Evolutionary conservation across 2,329 filamentous ascomycete genomes (phyloP).

Genomic region (Sclerotinia subarctica): DNA sequence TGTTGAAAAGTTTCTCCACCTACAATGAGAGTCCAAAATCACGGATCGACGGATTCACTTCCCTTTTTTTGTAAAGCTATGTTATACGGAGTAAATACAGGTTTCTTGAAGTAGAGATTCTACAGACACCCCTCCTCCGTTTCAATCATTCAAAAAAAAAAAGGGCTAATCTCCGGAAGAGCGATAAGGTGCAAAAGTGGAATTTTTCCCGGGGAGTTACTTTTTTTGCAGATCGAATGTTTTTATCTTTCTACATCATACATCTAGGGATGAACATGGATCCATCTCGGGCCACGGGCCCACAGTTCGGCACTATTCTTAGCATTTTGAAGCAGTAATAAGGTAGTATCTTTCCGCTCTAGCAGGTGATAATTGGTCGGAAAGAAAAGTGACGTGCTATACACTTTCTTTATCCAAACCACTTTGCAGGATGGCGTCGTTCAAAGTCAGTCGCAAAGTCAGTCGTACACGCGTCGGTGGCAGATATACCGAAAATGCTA

Average conservation of each 20-base stretch:
- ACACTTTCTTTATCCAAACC: neutral
- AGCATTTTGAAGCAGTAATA: no score
- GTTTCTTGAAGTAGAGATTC: neutral
- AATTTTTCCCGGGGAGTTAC: neutral
- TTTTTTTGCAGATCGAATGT: neutral
- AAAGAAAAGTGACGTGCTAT: neutral
- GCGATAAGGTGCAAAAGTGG: neutral
- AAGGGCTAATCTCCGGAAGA: neutral
- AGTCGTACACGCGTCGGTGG: neutral
- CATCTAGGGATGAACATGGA: neutral
- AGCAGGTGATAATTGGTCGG: neutral
- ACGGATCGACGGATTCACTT: neutral
- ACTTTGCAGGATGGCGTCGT: neutral
- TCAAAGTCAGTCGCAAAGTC: neutral
- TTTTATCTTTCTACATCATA: no score
- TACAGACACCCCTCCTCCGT: neutral
- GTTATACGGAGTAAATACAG: neutral
- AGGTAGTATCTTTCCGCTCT: neutral
- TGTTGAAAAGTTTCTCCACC: slow-evolving; percentile 8
- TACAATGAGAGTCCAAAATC: neutral
- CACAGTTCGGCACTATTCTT: neutral
- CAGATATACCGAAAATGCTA: slow-evolving; percentile 4
- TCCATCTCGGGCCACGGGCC: neutral
- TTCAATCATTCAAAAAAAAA: neutral
- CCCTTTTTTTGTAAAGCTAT: neutral